Percentiles rank a stretch among this genome's conserved stretches.
Evolutionary conservation across 352 stramenopile species (phyloP).

Genomic region (Globisporangium rhizosaccharum): DNA sequence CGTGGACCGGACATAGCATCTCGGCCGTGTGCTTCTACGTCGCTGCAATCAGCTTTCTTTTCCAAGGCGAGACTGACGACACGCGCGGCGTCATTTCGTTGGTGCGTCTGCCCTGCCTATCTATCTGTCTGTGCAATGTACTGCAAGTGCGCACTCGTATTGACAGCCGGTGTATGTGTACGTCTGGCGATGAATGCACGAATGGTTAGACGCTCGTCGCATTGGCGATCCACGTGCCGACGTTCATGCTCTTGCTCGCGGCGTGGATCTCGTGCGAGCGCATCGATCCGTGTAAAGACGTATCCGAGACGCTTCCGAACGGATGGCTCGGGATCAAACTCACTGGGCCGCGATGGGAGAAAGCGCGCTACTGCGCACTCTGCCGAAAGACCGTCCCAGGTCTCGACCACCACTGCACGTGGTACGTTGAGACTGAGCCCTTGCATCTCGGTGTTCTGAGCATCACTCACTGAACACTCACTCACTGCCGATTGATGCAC

Average conservation of each 20-base stretch:
- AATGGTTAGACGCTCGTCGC: slow-evolving; percentile 38
- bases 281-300: slow-evolving; percentile 50
- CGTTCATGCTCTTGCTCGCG: slow-evolving; percentile 39
- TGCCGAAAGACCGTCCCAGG: slow-evolving; percentile 76
- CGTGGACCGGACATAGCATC: slow-evolving; percentile 58
- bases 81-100: slow-evolving; percentile 7
- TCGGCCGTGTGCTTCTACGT: slow-evolving; percentile 64
- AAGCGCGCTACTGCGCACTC: slow-evolving; percentile 71
- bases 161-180: no score
- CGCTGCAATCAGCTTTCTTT: slow-evolving; percentile 23
- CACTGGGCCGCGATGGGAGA: slow-evolving; percentile 67
- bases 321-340: slow-evolving; percentile 74
- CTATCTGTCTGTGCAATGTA: not conserved
- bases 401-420: slow-evolving; percentile 86
- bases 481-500: not conserved
- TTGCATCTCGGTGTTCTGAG: not conserved
- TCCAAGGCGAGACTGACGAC: slow-evolving; percentile 4
- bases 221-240: slow-evolving; percentile 43
- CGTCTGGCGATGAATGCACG: no score
- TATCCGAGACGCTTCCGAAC: slow-evolving; percentile 30
- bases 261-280: slow-evolving; percentile 70
- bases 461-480: no score
- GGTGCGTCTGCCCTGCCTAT: not conserved
- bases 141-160: not conserved
- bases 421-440: slow-evolving; percentile 20